Evolutionary conservation across 2,329 filamentous ascomycete genomes (phyloP).

Genomic region (Microcyclospora tardicrescens): DNA sequence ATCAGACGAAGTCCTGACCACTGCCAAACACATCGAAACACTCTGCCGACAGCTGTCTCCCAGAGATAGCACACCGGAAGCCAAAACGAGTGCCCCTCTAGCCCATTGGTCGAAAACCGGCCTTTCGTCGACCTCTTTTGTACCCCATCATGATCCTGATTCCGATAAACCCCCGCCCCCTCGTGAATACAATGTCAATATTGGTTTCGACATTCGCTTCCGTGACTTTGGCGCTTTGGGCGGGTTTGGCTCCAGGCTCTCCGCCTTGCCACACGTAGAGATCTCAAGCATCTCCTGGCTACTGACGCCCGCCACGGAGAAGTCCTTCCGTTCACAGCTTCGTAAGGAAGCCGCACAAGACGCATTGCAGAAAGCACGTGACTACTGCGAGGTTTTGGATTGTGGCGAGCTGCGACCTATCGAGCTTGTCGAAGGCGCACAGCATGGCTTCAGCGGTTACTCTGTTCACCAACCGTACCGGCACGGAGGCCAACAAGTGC

Average conservation of each 20-base stretch:
- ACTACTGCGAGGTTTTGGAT: constrained; percentile 12
- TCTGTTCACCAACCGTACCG: too few relatives aligned
- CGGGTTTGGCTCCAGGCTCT: constrained; percentile 8
- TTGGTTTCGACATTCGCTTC: constrained; percentile 15
- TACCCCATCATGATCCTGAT: constrained; percentile 4
- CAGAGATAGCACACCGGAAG: constrained; percentile 4
- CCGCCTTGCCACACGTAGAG: constrained; percentile 9
- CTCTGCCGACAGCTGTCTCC: constrained; percentile 8
- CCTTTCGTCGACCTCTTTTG: constrained; percentile 8
- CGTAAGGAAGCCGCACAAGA: constrained; percentile 11
- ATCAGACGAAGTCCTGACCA: constrained; percentile 12
- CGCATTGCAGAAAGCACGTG: constrained; percentile 10
- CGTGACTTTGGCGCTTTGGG: constrained; percentile 12
- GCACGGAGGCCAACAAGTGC: not conserved
- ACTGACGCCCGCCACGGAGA: constrained; percentile 10
- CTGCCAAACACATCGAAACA: constrained; percentile 12
- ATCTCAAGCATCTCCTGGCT: constrained; percentile 9
- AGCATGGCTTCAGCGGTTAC: not conserved
- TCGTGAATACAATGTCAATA: constrained; percentile 5
- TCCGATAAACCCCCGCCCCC: constrained; percentile 3
- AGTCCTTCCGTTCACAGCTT: constrained; percentile 8
- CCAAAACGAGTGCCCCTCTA: constrained; percentile 8
- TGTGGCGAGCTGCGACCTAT: constrained; percentile 8
- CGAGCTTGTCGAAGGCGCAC: constrained; percentile 8
- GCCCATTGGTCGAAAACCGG: constrained; percentile 15